Evolutionary conservation across 2,329 filamentous ascomycete species (phyloP), one percentile per base, ranked within the genome.

Genomic region (Fusarium succisae): DNA sequence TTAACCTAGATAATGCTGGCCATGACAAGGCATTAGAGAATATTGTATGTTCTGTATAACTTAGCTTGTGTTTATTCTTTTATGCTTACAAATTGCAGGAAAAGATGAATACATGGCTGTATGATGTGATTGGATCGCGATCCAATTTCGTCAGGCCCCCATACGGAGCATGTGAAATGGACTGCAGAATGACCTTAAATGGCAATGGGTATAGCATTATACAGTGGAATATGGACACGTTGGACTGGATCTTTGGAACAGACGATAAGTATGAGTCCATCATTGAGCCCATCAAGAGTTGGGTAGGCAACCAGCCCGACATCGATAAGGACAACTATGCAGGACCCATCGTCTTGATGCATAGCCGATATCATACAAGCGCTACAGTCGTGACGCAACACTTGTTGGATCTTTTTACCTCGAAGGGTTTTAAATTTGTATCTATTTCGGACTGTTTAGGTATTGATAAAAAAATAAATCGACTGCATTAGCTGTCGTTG

Each of bases 1-100:
- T 51, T 2, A 35, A 51, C n/a, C 30, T 51, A 14, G 48, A 51
- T 51, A 3, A 14, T 10, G 48, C 12, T 20, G n/a, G 48, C 6
- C 48, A 35, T 6, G 4, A 35, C 5, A 13, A 15, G n/a, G 30
- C 48, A 3, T 5, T 51, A n/a, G 48, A 51, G 5, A 4, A 51
- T 24, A 51, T 51, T 20, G 48, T 51, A 51, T 18, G 28, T 3
- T 13, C 8, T 18, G 10, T 3, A 18, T 18, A 18, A 5, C 26
- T 8, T 28, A 3, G 1, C 20, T 32, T 32, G 6, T 32, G 1
- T 5, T 2, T 8, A 17, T 30, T 3, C 4, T 6, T 2, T 22
- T 0, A 30, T 8, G 15, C 48, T 51, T 14, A 51, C 13, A 13
- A 0, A 4, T 11, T 20, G 3, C 17, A 51, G 48, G 30, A 51